Conservation (phyloP, 768 basidiomycete species). For the Russula olivacea region DNA sequence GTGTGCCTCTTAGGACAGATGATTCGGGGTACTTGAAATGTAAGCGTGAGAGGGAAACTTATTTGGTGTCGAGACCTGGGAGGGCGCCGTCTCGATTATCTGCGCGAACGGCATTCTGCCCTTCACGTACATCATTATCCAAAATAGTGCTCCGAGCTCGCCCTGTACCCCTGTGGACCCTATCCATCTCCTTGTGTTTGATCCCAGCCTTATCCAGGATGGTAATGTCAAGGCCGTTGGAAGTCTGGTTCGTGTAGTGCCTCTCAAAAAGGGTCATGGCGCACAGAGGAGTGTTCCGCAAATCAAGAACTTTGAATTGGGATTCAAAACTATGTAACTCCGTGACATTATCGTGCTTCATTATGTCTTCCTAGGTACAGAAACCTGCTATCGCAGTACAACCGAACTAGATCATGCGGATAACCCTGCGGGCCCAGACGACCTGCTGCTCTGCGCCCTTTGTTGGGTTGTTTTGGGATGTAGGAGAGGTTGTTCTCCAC, state of each 20-base stretch:
- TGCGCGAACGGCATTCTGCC: no score
- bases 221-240: neutral
- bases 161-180: neutral
- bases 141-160: neutral
- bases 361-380: neutral
- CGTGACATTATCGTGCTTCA: neutral
- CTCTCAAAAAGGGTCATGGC: neutral
- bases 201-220: neutral
- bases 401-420: neutral
- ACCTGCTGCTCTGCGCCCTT: neutral
- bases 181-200: neutral
- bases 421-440: neutral
- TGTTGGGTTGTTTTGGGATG: neutral
- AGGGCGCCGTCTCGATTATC: no score
- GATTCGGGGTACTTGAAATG: neutral
- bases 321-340: neutral
- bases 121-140: no score
- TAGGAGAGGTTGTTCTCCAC: neutral
- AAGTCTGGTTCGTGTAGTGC: neutral
- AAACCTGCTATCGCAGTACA: neutral
- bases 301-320: no score
- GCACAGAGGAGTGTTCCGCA: neutral
- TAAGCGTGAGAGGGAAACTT: conserved; percentile 31
- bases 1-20: conserved; percentile 43
- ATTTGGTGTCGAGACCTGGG: conserved; percentile 35